Base-by-base conservation (phyloP, 2,329 filamentous ascomycete genomes). In the Colletotrichum sp. region DNA sequence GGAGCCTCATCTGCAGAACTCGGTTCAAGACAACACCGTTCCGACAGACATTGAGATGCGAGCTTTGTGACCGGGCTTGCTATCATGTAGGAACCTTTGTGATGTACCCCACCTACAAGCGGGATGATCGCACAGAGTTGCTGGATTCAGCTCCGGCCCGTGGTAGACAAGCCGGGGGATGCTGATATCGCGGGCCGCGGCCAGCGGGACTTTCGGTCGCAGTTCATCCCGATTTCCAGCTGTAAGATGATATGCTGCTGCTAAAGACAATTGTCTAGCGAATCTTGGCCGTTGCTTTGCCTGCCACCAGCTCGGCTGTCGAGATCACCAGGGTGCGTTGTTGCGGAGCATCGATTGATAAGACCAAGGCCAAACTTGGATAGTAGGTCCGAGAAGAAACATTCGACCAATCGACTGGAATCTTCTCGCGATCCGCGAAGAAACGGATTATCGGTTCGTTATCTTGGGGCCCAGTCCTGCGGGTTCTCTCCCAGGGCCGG, bases 121-220 rank as follows among this genome's bases (percentile, higher is more conserved):
- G 24, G 21, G 36, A 62, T 32, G 24, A 26, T 72, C 36, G 36
- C 18, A 18, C 39, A 24, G 10, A 67, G 21, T 64, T 72, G 52
- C 36, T 49, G 36, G 28, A 72, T 24, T 21, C 64, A 55, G 36
- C 15, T 16, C 49, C 36, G 15, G 9, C 24, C 44, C n/a, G 44
- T 52, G 44, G 16, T 6, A 15, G 18, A 18, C 26, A 24, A 21
- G 68, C 67, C 18, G 15, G 60, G 34, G 16, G 15, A n/a, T 16
- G 9, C 26, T 69, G 72, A 55, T 62, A 75, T 57, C 62, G 62
- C 60, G 36, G 68, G 30, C 62, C 69, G 72, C 68, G 72, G 72
- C 62, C 21, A 30, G 49, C 72, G 72, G 13, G 15, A 5, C 2
- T 8, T 44, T 16, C n/a, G 49, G 52, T 18, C 8, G 62, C 10